phyloP scores from a whole-genome alignment of 371 early-diverging fungal species.

The Conidiobolus incongruus region DNA sequence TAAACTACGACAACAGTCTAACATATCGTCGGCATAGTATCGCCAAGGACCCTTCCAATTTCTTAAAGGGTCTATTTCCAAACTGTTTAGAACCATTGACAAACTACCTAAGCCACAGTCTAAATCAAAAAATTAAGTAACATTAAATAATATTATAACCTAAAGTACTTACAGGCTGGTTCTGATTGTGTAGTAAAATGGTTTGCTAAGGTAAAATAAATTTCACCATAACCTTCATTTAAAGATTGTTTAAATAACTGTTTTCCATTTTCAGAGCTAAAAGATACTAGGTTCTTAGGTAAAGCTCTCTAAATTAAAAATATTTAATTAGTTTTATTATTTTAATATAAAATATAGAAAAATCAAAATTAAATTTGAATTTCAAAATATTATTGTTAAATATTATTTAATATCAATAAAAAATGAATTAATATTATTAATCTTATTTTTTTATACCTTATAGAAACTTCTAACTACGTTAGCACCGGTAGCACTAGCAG shows the following conservation, averaged over 20 bases:
- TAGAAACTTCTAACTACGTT: too few species aligned
- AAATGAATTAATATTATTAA: too few species aligned
- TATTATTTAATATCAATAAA: too few species aligned
- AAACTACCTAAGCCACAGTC: slow-evolving; percentile 39
- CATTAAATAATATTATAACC: not conserved
- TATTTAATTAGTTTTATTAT: too few species aligned
- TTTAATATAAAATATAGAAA: too few species aligned
- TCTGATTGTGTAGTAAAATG: slow-evolving; percentile 81
- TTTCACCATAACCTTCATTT: slow-evolving; percentile 52
- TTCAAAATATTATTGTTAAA: too few species aligned
- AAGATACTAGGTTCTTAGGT: slow-evolving; percentile 42
- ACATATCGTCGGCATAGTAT: slow-evolving; percentile 59
- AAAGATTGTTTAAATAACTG: slow-evolving; percentile 53
- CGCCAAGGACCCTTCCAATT: slow-evolving; percentile 87
- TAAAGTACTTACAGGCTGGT: slow-evolving; percentile 36
- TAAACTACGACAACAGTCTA: slow-evolving; percentile 59
- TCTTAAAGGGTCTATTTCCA: slow-evolving; percentile 71
- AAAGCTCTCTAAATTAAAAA: slow-evolving; percentile 13
- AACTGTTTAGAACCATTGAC: slow-evolving; percentile 80
- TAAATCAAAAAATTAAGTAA: not conserved
- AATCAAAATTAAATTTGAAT: too few species aligned
- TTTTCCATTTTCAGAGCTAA: slow-evolving; percentile 59
- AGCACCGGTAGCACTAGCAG: too few species aligned
- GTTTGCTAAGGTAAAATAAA: slow-evolving; percentile 64
- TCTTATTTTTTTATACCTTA: too few species aligned